Evolutionary conservation across 2,329 filamentous ascomycete species (phyloP), one percentile per base, ranked within the genome.

Genomic region (Nakataea oryzae): DNA sequence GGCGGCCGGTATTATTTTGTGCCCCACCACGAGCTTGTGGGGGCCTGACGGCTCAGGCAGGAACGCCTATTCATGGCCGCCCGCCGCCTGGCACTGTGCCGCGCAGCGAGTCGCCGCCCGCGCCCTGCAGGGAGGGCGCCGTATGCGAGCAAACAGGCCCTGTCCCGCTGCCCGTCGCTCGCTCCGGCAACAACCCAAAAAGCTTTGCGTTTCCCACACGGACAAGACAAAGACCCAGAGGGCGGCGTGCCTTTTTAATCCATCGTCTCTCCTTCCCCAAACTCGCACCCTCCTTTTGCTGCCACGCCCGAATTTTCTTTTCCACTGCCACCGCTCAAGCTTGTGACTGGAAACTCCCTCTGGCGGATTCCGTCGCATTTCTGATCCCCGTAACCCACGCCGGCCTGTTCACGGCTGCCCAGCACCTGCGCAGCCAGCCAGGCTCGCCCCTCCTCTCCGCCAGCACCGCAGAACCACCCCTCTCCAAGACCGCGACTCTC

Each of bases 401-500:
- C 41, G 41, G 17, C 11, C 41, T 50, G 41, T 21, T 50, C 41
- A 21, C 21, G 41, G 41, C 7, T 50, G 41, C 21, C n/a, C 41
- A 21, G n/a, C 41, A 50, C 41, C n/a, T 21, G 17, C 41, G 14
- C 41, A 41, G 21, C 34, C 34, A 21, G 34, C 14, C 34, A 41
- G 14, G 17, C 41, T n/a, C 41, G 41, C 21, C 41, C 41, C 41
- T 50, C 41, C 41, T 50, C 21, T 17, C 41, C 41, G 41, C 41
- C 32, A 56, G 24, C 7, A 61, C 61, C 55, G 27, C 56, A 60
- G 32, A 56, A 60, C 57, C 56, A 34, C 56, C 55, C 32, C 27
- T 56, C 28, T 62, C 59, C 54, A 47, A 62, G 12, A 26, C 29
- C 41, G 54, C 61, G 30, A 61, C 65, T 41, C 67, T 67, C 60